Base-by-base conservation (phyloP, 2,329 filamentous ascomycete species). In the Penicillium sp. region DNA sequence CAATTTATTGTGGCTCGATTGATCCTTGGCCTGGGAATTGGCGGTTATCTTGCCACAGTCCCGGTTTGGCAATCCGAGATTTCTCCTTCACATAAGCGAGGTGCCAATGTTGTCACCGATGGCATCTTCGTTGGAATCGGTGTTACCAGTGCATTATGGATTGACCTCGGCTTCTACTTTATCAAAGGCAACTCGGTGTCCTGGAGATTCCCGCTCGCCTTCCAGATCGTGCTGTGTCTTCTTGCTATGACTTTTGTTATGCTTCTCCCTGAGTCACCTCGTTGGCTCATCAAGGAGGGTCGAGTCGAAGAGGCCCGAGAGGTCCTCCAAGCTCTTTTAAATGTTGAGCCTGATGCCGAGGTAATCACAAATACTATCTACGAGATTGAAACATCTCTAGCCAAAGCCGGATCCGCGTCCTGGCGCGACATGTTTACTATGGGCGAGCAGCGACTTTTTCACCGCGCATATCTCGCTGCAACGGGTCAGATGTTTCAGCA, bases 51-150 rank as follows among this genome's bases (percentile, higher is more conserved):
- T 43, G 35, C 47, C 46, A 81, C 77, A 1, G 78, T 79, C 0
- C 78, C 78, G 0, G 76, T 79, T 3, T 81, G 78, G 79, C 78
- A 72, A 54, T 66, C 70, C 0, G 71, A 72, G 35, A 68, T 69
- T 8, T 71, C 69, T 0, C 64, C 55, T 11, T 69, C 78, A 1
- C 68, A 73, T 25, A 77, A 78, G 43, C 75, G 81, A 29, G 82
- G 81, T 29, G 69, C 75, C 0, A 62, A 81, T 23, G 78, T 84
- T 40, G 80, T 80, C 20, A 78, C 81, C 2, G 78, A 80, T 54
- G 52, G 52, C 6, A 54, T 50, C 18, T 54, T 54, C 18, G 41
- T 54, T 7, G 52, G 52, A 23, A 41, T 46, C 29, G 52, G 58
- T 44, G 8, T 54, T 37, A 54, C 47, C 14, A 25, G 23, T n/a